Conservation (phyloP, 2,329 filamentous ascomycete species). For the Curvularia sp. region DNA sequence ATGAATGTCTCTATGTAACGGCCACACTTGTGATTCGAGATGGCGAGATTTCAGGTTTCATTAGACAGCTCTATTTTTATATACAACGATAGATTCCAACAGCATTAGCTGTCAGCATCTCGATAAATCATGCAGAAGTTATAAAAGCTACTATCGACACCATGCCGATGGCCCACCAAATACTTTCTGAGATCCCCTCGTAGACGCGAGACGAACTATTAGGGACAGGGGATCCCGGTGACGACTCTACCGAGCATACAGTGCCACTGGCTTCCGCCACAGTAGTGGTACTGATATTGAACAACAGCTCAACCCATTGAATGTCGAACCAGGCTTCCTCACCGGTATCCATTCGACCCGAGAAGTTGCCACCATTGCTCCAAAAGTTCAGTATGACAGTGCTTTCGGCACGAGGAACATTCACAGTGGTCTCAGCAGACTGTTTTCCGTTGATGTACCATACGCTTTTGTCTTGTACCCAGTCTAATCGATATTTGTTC, state of each 20-base stretch:
- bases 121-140: not conserved
- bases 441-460: slow-evolving; percentile 23
- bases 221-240: slow-evolving; percentile 8
- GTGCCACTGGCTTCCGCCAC: not conserved
- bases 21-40: not conserved
- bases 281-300: slow-evolving; percentile 9
- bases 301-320: slow-evolving; percentile 24
- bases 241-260: slow-evolving; percentile 9
- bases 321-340: slow-evolving; percentile 21
- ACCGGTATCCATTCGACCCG: slow-evolving; percentile 15
- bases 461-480: slow-evolving; percentile 12
- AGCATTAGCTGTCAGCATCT: not conserved
- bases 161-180: slow-evolving; percentile 2
- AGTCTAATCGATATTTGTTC: slow-evolving; percentile 24
- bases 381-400: slow-evolving; percentile 20
- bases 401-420: slow-evolving; percentile 17
- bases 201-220: not conserved
- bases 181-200: not conserved
- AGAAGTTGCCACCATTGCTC: slow-evolving; percentile 21
- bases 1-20: not conserved
- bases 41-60: too few relatives aligned
- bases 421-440: slow-evolving; percentile 9
- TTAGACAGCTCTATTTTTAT: not conserved
- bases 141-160: not conserved
- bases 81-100: not conserved